Conservation (phyloP, 169 alveolate genomes). For the Blepharisma undulans region DNA sequence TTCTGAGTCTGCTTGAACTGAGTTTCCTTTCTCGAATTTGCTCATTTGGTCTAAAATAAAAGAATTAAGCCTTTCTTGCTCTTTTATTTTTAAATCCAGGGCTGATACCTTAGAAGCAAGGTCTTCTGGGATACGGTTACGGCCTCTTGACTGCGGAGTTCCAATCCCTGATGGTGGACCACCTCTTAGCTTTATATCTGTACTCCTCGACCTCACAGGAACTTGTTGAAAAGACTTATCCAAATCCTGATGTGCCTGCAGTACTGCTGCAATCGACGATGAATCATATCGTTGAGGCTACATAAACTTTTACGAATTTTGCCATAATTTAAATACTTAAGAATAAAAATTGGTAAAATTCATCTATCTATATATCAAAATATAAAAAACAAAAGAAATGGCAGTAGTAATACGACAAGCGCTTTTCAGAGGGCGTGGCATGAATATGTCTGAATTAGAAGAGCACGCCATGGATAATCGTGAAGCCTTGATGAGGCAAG, state of each 20-base stretch:
- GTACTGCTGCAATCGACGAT: neutral
- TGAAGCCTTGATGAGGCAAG: conserved; percentile 11
- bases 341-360: neutral
- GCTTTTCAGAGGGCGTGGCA: neutral
- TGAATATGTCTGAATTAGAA: neutral
- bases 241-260: neutral
- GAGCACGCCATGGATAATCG: conserved; percentile 11
- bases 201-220: neutral
- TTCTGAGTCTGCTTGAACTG: conserved; percentile 58
- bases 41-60: conserved; percentile 25
- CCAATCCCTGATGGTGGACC: neutral
- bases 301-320: neutral
- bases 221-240: neutral
- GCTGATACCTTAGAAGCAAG: neutral
- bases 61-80: conserved; percentile 31
- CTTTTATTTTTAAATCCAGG: conserved; percentile 1
- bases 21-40: neutral
- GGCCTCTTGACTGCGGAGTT: neutral
- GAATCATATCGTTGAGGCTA: neutral
- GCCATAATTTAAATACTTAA: neutral
- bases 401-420: conserved; percentile 20
- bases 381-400: neutral
- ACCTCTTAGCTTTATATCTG: neutral
- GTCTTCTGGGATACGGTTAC: neutral
- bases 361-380: neutral